Percentiles rank a stretch among this genome's conserved stretches.
phyloP scores from a whole-genome alignment of 441 rosid species.

The Pelargonium cotyledonis region DNA sequence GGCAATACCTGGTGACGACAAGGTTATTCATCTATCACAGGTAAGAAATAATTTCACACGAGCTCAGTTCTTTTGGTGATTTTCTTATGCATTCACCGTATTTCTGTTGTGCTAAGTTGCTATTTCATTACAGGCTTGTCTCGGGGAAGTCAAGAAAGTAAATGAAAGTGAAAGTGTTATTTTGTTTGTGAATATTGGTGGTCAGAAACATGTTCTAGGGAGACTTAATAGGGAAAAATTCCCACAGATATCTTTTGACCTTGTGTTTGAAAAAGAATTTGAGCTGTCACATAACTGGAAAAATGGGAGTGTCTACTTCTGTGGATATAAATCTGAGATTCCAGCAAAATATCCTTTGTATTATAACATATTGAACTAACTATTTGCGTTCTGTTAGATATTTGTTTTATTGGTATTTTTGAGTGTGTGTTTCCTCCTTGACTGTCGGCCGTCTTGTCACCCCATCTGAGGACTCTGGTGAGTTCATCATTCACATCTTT shows the following conservation, averaged over 20 bases:
- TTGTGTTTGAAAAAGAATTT: slow-evolving; percentile 51
- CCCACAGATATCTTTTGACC: slow-evolving; percentile 58
- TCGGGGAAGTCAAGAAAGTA: slow-evolving; percentile 56
- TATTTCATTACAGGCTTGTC: slow-evolving; percentile 39
- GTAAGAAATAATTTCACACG: slow-evolving; percentile 22
- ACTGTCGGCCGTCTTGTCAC: slow-evolving; percentile 25
- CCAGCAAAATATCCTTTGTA: slow-evolving; percentile 48
- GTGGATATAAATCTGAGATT: slow-evolving; percentile 51
- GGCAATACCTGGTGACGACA: slow-evolving; percentile 33
- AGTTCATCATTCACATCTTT: slow-evolving; percentile 16
- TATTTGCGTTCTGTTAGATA: not conserved
- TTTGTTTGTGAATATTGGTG: slow-evolving; percentile 36
- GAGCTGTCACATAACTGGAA: slow-evolving; percentile 73
- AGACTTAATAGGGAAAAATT: slow-evolving; percentile 55
- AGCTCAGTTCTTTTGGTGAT: not conserved
- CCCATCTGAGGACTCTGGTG: slow-evolving; percentile 28
- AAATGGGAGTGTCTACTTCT: slow-evolving; percentile 61
- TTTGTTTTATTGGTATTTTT: slow-evolving; percentile 1
- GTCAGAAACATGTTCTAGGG: slow-evolving; percentile 54
- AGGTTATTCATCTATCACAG: slow-evolving; percentile 65
- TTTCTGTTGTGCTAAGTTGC: slow-evolving; percentile 12
- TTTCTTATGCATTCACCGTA: not conserved
- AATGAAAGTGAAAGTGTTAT: slow-evolving; percentile 33
- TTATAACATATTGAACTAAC: not conserved
- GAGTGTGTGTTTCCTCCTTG: slow-evolving; percentile 31